Evolutionary conservation across 805 yeast genomes (phyloP), one percentile per base, ranked within the genome.

Genomic region (Grigorovia jiainica): DNA sequence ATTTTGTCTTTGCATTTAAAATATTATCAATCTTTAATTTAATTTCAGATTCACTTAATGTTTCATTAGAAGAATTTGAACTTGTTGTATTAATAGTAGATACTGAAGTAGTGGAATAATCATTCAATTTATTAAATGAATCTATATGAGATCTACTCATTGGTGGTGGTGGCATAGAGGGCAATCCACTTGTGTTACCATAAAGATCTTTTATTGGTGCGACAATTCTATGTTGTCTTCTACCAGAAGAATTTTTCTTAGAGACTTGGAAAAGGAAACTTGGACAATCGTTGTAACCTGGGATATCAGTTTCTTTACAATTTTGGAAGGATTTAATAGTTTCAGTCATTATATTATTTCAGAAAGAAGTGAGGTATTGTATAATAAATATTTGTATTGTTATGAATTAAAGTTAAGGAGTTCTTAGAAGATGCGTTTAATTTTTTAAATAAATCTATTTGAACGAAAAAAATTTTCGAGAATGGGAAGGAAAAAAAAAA

Each of bases 241-340:
- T 18, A 19, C 30, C 40, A 5, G 16, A 17, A 2, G 33, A 20
- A 3, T 36, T 31, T 27, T 43, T 49, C 23, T 56, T 57, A 36
- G 52, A 40, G 6, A 51, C 46, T 20, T 51, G 52, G 39, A 54
- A 57, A 21, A 62, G 35, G 35, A 59, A 58, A 1, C 61, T 51
- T 1, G 72, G 71, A 46, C 72, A 67, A 48, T 68, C 73, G 46
- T 68, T 68, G 43, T 67, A 68, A 2, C 72, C 72, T 4, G 60
- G 50, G n/a, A 68, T 63, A 37, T 67, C 66, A 3, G 67, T 54
- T 45, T 67, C 72, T 5, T 60, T 34, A 29, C 70, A 64, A 46
- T 68, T 61, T 46, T 68, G 73, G 41, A 61, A 62, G 37, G 64
- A 58, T 43, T 50, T 57, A n/a, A 50, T 46, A 7, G 38, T 30